These are phyloP conservation scores for Skeletonema marinoi DNA, from an alignment of 108 stramenopile species.

Conservation along the genomic window DNA sequence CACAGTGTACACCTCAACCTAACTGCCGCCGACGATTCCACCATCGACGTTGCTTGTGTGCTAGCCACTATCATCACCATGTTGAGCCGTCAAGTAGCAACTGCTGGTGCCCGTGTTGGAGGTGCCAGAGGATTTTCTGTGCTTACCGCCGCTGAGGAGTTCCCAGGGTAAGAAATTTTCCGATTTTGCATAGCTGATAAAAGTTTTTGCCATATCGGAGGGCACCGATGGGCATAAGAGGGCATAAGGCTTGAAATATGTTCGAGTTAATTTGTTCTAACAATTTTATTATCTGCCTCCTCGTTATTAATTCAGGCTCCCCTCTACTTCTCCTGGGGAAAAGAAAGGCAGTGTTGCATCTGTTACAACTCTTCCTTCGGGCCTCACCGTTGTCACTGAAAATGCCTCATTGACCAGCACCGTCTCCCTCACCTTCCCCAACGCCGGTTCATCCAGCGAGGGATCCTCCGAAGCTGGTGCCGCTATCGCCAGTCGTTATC, in stretches of 20 bases:
- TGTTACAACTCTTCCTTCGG: slow-evolving; percentile 75
- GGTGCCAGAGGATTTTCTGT: slow-evolving; percentile 56
- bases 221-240: background rate
- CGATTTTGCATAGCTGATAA: background rate
- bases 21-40: background rate
- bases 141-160: slow-evolving; percentile 61
- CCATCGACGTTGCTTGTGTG: background rate
- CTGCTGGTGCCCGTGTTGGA: slow-evolving; percentile 17
- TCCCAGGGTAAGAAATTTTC: slow-evolving; percentile 62
- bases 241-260: background rate
- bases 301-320: slow-evolving; percentile 50
- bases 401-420: slow-evolving; percentile 75
- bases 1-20: background rate
- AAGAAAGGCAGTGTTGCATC: slow-evolving; percentile 67
- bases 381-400: slow-evolving; percentile 81
- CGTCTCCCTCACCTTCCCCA: slow-evolving; percentile 83
- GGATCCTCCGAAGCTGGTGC: slow-evolving; percentile 68
- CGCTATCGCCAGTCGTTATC: slow-evolving; percentile 81
- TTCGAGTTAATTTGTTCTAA: background rate
- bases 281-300: background rate
- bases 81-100: slow-evolving; percentile 20
- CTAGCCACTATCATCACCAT: slow-evolving; percentile 10
- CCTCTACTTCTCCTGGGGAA: slow-evolving; percentile 56
- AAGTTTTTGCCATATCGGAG: background rate
- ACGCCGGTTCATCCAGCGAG: slow-evolving; percentile 81